Percentiles rank a stretch among this genome's conserved stretches.
phyloP scores from a whole-genome alignment of 2,329 filamentous ascomycete species.

The Xylariaceae sp. region DNA sequence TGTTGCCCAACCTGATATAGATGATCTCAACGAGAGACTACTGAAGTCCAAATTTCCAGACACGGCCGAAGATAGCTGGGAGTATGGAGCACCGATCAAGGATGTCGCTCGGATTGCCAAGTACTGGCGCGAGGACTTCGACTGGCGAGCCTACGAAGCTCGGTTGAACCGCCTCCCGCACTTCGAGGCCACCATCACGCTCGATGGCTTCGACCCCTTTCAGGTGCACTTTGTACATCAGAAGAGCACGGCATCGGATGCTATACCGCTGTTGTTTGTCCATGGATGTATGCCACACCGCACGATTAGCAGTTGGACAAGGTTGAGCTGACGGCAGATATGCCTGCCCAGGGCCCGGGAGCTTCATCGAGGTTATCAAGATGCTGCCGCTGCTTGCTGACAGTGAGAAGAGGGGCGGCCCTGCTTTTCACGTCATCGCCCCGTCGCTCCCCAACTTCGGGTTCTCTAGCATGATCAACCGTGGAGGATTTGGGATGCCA shows the following conservation, averaged over 20 bases:
- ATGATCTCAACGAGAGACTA: slow-evolving; percentile 1
- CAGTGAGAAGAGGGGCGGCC: slow-evolving; percentile 7
- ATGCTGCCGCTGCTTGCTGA: slow-evolving; percentile 15
- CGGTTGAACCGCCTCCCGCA: slow-evolving; percentile 6
- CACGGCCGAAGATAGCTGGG: not conserved
- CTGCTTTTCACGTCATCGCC: slow-evolving; percentile 28
- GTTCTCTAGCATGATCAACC: slow-evolving; percentile 24
- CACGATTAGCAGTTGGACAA: no score
- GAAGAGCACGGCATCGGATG: slow-evolving; percentile 1
- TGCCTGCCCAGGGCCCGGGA: slow-evolving; percentile 17
- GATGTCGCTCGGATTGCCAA: slow-evolving; percentile 4
- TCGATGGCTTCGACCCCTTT: slow-evolving; percentile 8
- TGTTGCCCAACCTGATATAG: not conserved
- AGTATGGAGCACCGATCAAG: not conserved
- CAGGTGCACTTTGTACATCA: slow-evolving; percentile 13
- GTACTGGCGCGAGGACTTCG: slow-evolving; percentile 8
- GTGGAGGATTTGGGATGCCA: slow-evolving; percentile 19
- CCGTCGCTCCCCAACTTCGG: slow-evolving; percentile 30
- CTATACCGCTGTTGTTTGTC: slow-evolving; percentile 11
- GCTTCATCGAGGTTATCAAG: slow-evolving; percentile 20
- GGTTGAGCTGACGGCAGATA: not conserved
- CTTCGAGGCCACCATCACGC: slow-evolving; percentile 7
- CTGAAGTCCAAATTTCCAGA: slow-evolving; percentile 1
- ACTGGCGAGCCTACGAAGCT: slow-evolving; percentile 6
- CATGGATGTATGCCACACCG: slow-evolving; percentile 11